phyloP scores from a whole-genome alignment of 2,329 filamentous ascomycete genomes.

The Colletotrichum caudatum region DNA sequence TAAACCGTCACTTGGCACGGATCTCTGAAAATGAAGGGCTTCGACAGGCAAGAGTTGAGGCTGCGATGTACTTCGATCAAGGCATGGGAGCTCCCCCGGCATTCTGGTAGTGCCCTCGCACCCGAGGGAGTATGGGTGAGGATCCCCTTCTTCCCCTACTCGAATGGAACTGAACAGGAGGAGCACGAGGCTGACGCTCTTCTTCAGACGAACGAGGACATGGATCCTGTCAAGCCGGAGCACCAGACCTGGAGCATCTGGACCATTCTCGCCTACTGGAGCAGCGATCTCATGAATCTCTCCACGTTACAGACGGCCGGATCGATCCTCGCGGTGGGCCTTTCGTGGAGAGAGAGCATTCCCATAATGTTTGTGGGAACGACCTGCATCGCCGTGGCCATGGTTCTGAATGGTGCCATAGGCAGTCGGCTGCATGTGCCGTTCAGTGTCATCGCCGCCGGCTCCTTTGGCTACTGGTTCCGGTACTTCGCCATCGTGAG shows the following conservation, averaged over 20 bases:
- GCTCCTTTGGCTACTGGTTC: constrained; percentile 55
- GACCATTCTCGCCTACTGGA: constrained; percentile 54
- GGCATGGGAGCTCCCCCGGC: constrained; percentile 62
- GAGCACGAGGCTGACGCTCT: neutral
- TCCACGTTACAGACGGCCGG: constrained; percentile 52
- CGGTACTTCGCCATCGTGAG: constrained; percentile 52
- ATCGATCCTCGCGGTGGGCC: constrained; percentile 51
- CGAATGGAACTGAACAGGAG: neutral
- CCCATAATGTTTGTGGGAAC: constrained; percentile 49
- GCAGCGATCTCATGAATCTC: constrained; percentile 52
- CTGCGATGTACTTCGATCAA: constrained; percentile 54
- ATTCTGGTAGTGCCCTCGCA: constrained; percentile 59
- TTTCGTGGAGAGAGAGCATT: constrained; percentile 48
- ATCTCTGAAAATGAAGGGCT: constrained; percentile 43
- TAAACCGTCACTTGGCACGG: neutral
- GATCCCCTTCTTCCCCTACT: neutral
- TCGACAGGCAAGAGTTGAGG: constrained; percentile 47
- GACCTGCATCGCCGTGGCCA: constrained; percentile 61
- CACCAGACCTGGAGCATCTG: constrained; percentile 51
- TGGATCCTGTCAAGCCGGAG: constrained; percentile 37
- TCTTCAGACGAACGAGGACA: constrained; percentile 34
- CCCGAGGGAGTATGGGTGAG: constrained; percentile 57
- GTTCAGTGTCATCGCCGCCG: constrained; percentile 52
- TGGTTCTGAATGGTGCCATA: constrained; percentile 54
- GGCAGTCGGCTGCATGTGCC: constrained; percentile 53